Conservation (phyloP, 129 eudicot genomes). For the Flaveria robusta region DNA sequence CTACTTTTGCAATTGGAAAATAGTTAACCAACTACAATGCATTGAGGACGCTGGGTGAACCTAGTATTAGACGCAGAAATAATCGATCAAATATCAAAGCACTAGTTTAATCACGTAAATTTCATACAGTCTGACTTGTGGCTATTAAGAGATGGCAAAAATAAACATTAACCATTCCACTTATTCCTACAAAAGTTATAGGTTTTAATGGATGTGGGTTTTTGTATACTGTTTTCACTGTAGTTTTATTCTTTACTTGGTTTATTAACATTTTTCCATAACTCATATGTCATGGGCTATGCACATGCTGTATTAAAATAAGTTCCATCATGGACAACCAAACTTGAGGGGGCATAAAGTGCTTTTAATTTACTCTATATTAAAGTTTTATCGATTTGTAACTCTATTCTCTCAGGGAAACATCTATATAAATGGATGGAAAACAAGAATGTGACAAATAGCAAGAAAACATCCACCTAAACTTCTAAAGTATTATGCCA, state of each 20-base stretch:
- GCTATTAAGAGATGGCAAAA: no score
- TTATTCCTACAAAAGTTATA: no score
- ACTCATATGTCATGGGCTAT: not conserved
- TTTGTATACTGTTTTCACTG: not conserved
- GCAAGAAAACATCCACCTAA: not conserved
- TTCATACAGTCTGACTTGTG: no score
- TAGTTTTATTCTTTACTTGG: not conserved
- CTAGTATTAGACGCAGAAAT: not conserved
- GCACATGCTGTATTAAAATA: not conserved
- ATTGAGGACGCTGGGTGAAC: not conserved
- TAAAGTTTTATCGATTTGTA: not conserved
- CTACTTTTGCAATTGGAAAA: slow-evolving; percentile 1
- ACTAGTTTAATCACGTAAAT: no score
- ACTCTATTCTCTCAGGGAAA: not conserved
- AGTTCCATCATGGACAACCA: not conserved
- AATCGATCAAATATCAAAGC: not conserved
- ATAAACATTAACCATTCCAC: no score
- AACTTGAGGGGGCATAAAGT: not conserved
- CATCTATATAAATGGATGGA: not conserved
- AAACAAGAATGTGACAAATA: not conserved
- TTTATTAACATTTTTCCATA: not conserved
- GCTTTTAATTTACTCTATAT: not conserved
- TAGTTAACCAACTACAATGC: not conserved
- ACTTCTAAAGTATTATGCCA: slow-evolving; percentile 7
- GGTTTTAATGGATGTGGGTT: not conserved